A percentile compares a stretch with the other conserved stretches of the same genome.
Evolutionary conservation across 148 eudicot genomes (phyloP).

Genomic region (Beta vulgaris): DNA sequence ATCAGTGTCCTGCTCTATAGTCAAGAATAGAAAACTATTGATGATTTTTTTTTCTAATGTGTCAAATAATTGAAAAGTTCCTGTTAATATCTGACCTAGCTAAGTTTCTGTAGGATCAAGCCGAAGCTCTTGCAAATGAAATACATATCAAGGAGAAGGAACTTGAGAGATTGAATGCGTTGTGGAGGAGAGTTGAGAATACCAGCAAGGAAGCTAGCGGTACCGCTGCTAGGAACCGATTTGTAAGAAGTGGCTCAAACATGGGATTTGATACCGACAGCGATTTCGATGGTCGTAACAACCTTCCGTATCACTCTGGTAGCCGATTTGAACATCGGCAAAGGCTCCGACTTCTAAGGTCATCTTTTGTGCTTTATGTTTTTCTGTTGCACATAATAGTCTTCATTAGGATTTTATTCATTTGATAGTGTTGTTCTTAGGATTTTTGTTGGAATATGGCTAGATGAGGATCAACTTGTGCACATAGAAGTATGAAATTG

Average conservation of each 20-base stretch:
- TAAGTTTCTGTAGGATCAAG: slow-evolving; percentile 61
- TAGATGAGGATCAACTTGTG: slow-evolving; percentile 19
- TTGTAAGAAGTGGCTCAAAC: slow-evolving; percentile 47
- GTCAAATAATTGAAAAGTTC: neutral
- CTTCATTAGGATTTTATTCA: slow-evolving; percentile 76
- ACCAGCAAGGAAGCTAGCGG: slow-evolving; percentile 47
- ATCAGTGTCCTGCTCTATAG: neutral
- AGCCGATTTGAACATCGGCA: slow-evolving; percentile 62
- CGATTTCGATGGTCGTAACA: slow-evolving; percentile 47
- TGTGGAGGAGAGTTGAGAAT: slow-evolving; percentile 60
- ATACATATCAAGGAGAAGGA: slow-evolving; percentile 84
- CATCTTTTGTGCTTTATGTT: slow-evolving; percentile 85
- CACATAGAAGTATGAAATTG: neutral
- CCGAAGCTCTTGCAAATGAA: slow-evolving; percentile 75
- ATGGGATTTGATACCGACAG: slow-evolving; percentile 40
- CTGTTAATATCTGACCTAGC: neutral
- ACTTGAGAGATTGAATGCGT: slow-evolving; percentile 65
- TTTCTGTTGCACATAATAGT: slow-evolving; percentile 77
- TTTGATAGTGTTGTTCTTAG: slow-evolving; percentile 25
- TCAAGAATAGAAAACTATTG: neutral
- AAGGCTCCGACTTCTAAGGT: slow-evolving; percentile 75
- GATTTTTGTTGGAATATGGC: slow-evolving; percentile 1
- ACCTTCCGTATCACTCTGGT: slow-evolving; percentile 49
- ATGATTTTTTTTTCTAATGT: neutral
- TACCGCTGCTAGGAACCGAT: slow-evolving; percentile 68